These are phyloP conservation scores for Turnera subulata DNA, from an alignment of 345 rosid species.

Conservation along the genomic window DNA sequence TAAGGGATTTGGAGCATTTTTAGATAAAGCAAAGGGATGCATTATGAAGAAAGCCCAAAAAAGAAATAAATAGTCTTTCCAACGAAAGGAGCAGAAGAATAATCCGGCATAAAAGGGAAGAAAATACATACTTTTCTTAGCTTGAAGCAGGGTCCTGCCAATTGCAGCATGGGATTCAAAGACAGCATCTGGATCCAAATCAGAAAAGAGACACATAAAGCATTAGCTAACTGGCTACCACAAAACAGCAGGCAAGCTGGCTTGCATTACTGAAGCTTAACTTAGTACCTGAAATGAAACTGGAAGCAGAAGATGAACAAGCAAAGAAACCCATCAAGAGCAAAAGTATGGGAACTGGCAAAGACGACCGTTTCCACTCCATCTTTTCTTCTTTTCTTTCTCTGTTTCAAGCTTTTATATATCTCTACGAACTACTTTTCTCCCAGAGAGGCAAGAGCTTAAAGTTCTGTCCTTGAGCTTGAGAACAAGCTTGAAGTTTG, in stretches of 20 bases:
- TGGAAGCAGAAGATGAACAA: conserved; percentile 26
- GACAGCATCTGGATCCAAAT: conserved; percentile 37
- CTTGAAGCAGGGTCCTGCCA: conserved; percentile 57
- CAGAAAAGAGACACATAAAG: not conserved
- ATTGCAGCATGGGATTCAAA: conserved; percentile 35
- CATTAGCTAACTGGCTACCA: not conserved
- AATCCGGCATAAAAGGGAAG: not conserved
- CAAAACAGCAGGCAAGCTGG: not conserved
- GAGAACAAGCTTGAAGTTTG: not conserved
- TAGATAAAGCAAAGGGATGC: too few relatives aligned
- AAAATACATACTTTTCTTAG: conserved; percentile 50
- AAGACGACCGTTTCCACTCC: conserved; percentile 19
- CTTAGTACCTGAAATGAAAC: conserved; percentile 37
- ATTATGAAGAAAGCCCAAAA: too few relatives aligned
- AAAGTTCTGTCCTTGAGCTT: too few relatives aligned
- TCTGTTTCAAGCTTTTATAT: not conserved
- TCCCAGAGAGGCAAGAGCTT: not conserved
- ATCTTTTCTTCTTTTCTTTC: not conserved
- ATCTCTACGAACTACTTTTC: not conserved
- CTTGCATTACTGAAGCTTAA: not conserved
- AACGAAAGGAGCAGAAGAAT: not conserved
- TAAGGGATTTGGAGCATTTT: too few relatives aligned
- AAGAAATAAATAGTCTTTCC: too few relatives aligned
- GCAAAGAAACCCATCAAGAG: conserved; percentile 24
- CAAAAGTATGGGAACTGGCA: conserved; percentile 24